Conservation (phyloP, 2,329 filamentous ascomycete genomes). For the Calonectria honghensis region DNA sequence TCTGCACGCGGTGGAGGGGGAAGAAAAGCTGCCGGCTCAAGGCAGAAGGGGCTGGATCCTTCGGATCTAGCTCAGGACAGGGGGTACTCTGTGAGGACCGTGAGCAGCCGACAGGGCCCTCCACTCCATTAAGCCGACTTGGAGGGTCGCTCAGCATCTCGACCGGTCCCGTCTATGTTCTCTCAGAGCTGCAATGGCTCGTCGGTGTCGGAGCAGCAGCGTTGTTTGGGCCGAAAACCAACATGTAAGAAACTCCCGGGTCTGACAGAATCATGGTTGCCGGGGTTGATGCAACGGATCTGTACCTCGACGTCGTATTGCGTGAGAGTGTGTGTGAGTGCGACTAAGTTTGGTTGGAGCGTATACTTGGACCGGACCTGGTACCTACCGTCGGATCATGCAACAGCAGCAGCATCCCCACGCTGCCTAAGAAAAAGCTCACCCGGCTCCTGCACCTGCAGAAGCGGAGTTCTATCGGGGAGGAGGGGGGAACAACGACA, state of each 20-base stretch:
- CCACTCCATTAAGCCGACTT: constrained; percentile 44
- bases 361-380: constrained; percentile 35
- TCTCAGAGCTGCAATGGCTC: constrained; percentile 23
- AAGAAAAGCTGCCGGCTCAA: constrained; percentile 44
- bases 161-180: constrained; percentile 8
- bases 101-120: constrained; percentile 51
- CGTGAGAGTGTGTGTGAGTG: constrained; percentile 36
- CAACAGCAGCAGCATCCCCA: constrained; percentile 47
- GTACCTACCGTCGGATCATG: constrained; percentile 46
- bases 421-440: constrained; percentile 45
- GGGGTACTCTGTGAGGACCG: constrained; percentile 46
- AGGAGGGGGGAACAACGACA: constrained; percentile 41
- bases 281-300: constrained; percentile 43
- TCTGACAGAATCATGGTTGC: constrained; percentile 30
- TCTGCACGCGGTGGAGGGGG: constrained; percentile 44
- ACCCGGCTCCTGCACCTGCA: constrained; percentile 49
- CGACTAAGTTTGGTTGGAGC: constrained; percentile 35
- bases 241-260: constrained; percentile 28
- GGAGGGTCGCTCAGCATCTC: constrained; percentile 42
- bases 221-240: constrained; percentile 21
- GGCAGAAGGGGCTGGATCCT: constrained; percentile 44
- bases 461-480: constrained; percentile 48
- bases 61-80: constrained; percentile 51
- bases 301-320: constrained; percentile 42
- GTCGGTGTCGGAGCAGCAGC: constrained; percentile 21